Conservation (phyloP, 257 asterid species). For the Osmanthus fragrans region DNA sequence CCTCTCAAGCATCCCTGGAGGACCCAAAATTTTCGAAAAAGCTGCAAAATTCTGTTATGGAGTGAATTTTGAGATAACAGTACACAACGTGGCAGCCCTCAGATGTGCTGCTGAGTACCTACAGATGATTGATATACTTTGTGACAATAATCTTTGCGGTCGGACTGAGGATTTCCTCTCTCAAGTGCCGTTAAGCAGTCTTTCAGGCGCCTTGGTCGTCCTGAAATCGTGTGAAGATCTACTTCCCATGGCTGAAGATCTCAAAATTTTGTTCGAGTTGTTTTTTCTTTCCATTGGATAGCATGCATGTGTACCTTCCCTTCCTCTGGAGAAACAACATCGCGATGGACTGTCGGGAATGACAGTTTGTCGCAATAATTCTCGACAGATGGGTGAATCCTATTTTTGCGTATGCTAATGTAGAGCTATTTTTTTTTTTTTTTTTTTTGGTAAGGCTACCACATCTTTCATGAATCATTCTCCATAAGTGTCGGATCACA, state of each 20-base stretch:
- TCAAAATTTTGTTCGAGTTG: too few species aligned
- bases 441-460: too few species aligned
- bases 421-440: too few species aligned
- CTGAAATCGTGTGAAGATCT: slow-evolving; percentile 83
- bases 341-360: too few species aligned
- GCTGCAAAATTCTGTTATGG: slow-evolving; percentile 94
- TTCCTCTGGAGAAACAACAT: too few species aligned
- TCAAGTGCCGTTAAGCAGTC: slow-evolving; percentile 77
- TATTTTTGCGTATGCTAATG: too few species aligned
- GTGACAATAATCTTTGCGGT: slow-evolving; percentile 70
- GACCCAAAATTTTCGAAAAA: slow-evolving; percentile 82
- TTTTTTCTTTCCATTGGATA: too few species aligned
- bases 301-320: too few species aligned
- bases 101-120: slow-evolving; percentile 90
- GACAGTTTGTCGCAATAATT: too few species aligned
- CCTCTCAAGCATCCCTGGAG: slow-evolving; percentile 83
- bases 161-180: slow-evolving; percentile 82
- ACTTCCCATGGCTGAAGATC: slow-evolving; percentile 81
- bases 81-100: slow-evolving; percentile 86
- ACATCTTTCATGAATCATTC: too few species aligned
- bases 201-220: slow-evolving; percentile 84
- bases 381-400: too few species aligned
- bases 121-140: slow-evolving; percentile 83
- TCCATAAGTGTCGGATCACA: too few species aligned
- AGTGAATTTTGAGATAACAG: slow-evolving; percentile 94